These are phyloP conservation scores for Xylaria digitata DNA, from an alignment of 2,329 filamentous ascomycete species.

Conservation along the genomic window DNA sequence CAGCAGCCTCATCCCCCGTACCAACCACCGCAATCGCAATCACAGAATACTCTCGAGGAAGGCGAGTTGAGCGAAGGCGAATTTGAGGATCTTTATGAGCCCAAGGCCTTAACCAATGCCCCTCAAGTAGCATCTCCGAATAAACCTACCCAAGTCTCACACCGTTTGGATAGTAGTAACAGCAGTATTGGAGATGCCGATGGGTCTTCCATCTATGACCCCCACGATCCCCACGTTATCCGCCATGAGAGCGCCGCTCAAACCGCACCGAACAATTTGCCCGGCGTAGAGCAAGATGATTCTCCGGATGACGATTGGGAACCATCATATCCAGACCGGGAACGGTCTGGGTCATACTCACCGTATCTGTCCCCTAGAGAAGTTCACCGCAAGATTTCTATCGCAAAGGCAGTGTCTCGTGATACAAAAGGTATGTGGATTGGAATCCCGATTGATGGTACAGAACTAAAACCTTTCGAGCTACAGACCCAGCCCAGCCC, in stretches of 20 bases:
- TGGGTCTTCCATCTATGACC: slow-evolving; percentile 51
- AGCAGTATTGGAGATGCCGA: slow-evolving; percentile 48
- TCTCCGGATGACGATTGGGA: slow-evolving; percentile 46
- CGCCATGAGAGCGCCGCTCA: slow-evolving; percentile 41
- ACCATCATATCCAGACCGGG: slow-evolving; percentile 51
- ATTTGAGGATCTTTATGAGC: slow-evolving; percentile 67
- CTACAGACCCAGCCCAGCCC: slow-evolving; percentile 16
- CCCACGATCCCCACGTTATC: slow-evolving; percentile 44
- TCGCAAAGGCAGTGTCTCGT: slow-evolving; percentile 39
- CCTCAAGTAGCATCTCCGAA: slow-evolving; percentile 7
- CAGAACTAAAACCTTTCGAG: slow-evolving; percentile 22
- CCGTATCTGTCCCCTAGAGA: slow-evolving; percentile 64
- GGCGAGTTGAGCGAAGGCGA: slow-evolving; percentile 83
- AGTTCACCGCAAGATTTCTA: slow-evolving; percentile 50
- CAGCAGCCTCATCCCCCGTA: slow-evolving; percentile 12
- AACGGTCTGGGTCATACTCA: slow-evolving; percentile 65
- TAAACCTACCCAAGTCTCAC: slow-evolving; percentile 29
- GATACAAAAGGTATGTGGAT: slow-evolving; percentile 43
- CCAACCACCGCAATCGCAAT: slow-evolving; percentile 5
- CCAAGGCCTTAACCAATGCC: slow-evolving; percentile 43
- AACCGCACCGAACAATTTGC: slow-evolving; percentile 41
- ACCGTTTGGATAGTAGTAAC: slow-evolving; percentile 38
- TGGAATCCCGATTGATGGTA: background rate
- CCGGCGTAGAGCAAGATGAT: slow-evolving; percentile 43
- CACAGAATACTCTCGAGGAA: slow-evolving; percentile 65